Percentiles rank a stretch among this genome's conserved stretches.
These are phyloP conservation scores for Phytophthora nicotianae DNA, from an alignment of 352 stramenopile species.

Conservation along the genomic window DNA sequence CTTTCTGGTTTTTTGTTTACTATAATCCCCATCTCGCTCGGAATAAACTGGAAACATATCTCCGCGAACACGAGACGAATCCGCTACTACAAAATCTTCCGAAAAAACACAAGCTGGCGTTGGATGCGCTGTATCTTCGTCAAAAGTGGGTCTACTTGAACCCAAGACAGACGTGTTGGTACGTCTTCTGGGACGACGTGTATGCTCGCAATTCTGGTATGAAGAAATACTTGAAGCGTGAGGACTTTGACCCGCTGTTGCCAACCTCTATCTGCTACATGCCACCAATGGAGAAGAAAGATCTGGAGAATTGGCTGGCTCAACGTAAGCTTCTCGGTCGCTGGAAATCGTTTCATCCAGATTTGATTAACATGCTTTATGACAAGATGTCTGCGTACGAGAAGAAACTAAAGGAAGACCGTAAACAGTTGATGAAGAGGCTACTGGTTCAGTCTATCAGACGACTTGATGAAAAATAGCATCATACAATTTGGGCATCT, in stretches of 20 bases:
- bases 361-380: neutral
- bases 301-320: neutral
- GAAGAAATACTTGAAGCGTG: constrained; percentile 2
- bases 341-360: neutral
- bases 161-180: constrained; percentile 38
- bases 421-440: too few relatives aligned
- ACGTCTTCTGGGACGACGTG: constrained; percentile 57
- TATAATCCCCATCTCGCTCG: neutral
- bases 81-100: neutral
- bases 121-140: neutral
- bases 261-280: neutral
- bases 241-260: neutral
- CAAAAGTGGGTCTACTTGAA: neutral
- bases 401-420: neutral
- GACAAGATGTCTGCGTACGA: neutral
- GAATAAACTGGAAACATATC: neutral
- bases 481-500: too few relatives aligned
- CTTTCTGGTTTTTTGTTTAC: constrained; percentile 11
- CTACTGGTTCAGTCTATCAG: too few relatives aligned
- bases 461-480: too few relatives aligned
- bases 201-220: constrained; percentile 43
- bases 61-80: neutral
- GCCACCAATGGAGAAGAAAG: neutral
- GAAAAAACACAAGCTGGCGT: neutral
- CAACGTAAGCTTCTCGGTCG: neutral